Percentiles rank a stretch among this genome's conserved stretches.
These are phyloP conservation scores for Colletotrichum zoysiae DNA, from an alignment of 2,329 filamentous ascomycete species.

Conservation along the genomic window DNA sequence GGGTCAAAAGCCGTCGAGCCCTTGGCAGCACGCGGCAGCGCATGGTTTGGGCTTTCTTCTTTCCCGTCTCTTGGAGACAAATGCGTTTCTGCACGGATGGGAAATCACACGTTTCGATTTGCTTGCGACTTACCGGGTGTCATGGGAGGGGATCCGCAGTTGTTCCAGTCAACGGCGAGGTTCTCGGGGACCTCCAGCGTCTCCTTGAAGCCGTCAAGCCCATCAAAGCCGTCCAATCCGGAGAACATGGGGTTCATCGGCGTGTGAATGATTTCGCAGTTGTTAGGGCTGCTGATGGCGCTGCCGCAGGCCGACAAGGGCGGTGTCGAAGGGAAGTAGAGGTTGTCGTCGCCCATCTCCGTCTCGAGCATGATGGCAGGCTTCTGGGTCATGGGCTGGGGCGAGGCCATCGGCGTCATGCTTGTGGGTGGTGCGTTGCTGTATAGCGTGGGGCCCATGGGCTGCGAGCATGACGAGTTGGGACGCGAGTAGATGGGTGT, in stretches of 20 bases:
- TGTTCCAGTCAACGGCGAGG: slow-evolving; percentile 82
- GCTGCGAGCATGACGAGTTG: slow-evolving; percentile 74
- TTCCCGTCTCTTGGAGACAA: neutral
- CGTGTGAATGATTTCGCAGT: slow-evolving; percentile 83
- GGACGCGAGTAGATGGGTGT: slow-evolving; percentile 76
- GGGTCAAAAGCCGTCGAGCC: slow-evolving; percentile 2
- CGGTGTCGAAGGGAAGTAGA: slow-evolving; percentile 87
- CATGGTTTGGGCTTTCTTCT: neutral
- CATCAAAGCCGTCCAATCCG: slow-evolving; percentile 70
- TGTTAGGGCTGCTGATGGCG: slow-evolving; percentile 83
- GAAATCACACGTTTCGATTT: slow-evolving; percentile 1
- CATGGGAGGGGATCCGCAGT: slow-evolving; percentile 84
- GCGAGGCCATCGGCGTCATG: slow-evolving; percentile 82
- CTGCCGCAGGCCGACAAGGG: slow-evolving; percentile 88
- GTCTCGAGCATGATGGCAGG: slow-evolving; percentile 84
- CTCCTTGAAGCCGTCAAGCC: slow-evolving; percentile 74
- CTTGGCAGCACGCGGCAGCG: slow-evolving; percentile 16
- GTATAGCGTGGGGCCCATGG: slow-evolving; percentile 65
- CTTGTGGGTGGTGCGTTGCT: slow-evolving; percentile 68
- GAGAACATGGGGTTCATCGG: slow-evolving; percentile 86
- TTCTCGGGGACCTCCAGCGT: slow-evolving; percentile 79
- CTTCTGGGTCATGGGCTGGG: slow-evolving; percentile 76
- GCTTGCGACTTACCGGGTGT: slow-evolving; percentile 82
- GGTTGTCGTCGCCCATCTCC: slow-evolving; percentile 73
- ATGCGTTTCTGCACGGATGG: slow-evolving; percentile 5